phyloP scores from a whole-genome alignment of 345 rosid genomes.

The Dipteronia dyeriana region DNA sequence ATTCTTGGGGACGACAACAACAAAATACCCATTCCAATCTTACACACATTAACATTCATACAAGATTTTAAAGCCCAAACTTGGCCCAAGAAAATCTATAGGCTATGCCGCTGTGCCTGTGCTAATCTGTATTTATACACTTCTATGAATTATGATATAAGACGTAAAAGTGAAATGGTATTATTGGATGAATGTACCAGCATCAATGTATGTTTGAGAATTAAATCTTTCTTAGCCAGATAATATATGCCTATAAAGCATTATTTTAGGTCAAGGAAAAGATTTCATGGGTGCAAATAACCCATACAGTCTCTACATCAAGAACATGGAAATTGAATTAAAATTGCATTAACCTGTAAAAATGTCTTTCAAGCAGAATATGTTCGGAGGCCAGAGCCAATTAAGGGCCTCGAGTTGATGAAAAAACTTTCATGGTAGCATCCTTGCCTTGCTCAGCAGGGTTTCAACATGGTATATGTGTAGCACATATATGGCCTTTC shows the following conservation, averaged over 20 bases:
- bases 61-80: background rate
- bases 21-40: background rate
- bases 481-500: background rate
- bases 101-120: background rate
- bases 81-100: background rate
- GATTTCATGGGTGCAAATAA: constrained; percentile 11
- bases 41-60: background rate
- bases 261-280: background rate
- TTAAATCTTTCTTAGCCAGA: background rate
- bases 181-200: background rate
- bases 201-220: background rate
- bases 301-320: constrained; percentile 5
- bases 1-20: background rate
- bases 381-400: constrained; percentile 21
- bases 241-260: background rate
- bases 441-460: constrained; percentile 8
- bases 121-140: too few species aligned
- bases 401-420: constrained; percentile 11
- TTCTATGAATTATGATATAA: too few species aligned
- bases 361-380: constrained; percentile 18
- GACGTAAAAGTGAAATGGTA: too few species aligned
- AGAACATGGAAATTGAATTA: background rate
- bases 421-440: constrained; percentile 22
- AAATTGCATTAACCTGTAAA: constrained; percentile 4
- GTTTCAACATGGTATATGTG: constrained; percentile 15